Percentiles rank a stretch among this genome's conserved stretches.
phyloP scores from a whole-genome alignment of 495 filamentous ascomycete genomes.

The Cudoniella acicularis region DNA sequence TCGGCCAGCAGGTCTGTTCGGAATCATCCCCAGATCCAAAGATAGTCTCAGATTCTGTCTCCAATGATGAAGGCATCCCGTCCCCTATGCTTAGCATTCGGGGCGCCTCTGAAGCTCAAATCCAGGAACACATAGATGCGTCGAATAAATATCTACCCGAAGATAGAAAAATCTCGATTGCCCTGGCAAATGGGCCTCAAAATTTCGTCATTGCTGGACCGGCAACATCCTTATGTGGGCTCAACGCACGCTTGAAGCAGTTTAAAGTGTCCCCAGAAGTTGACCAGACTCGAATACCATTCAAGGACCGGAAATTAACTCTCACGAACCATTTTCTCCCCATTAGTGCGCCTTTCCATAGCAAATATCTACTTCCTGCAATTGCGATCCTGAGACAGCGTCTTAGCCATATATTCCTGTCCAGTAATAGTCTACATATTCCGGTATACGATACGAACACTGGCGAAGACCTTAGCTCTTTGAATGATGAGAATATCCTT shows the following conservation, averaged over 20 bases:
- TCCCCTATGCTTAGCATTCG: constrained; percentile 96
- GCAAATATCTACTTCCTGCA: constrained; percentile 76
- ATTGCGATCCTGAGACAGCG: constrained; percentile 75
- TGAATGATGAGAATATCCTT: constrained; percentile 58
- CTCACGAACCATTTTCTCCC: constrained; percentile 93
- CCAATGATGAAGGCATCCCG: constrained; percentile 83
- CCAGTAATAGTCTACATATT: constrained; percentile 62
- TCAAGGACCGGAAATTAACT: constrained; percentile 84
- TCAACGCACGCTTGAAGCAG: constrained; percentile 85
- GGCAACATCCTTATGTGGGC: constrained; percentile 87
- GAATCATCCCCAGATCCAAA: constrained; percentile 79
- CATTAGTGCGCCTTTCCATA: constrained; percentile 95
- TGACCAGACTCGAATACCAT: constrained; percentile 88
- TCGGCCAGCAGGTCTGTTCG: constrained; percentile 92
- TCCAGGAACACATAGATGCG: constrained; percentile 86
- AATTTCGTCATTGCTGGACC: constrained; percentile 95
- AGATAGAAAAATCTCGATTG: constrained; percentile 86
- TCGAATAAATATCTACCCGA: constrained; percentile 88
- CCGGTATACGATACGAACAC: constrained; percentile 81
- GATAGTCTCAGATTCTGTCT: constrained; percentile 81
- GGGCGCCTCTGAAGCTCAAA: constrained; percentile 70
- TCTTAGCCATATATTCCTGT: constrained; percentile 68
- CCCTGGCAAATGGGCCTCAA: constrained; percentile 85
- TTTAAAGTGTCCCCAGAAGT: constrained; percentile 89
- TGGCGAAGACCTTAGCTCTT: constrained; percentile 74